These are phyloP conservation scores for Xylaria acuta DNA, from an alignment of 495 filamentous ascomycete species.

Conservation along the genomic window DNA sequence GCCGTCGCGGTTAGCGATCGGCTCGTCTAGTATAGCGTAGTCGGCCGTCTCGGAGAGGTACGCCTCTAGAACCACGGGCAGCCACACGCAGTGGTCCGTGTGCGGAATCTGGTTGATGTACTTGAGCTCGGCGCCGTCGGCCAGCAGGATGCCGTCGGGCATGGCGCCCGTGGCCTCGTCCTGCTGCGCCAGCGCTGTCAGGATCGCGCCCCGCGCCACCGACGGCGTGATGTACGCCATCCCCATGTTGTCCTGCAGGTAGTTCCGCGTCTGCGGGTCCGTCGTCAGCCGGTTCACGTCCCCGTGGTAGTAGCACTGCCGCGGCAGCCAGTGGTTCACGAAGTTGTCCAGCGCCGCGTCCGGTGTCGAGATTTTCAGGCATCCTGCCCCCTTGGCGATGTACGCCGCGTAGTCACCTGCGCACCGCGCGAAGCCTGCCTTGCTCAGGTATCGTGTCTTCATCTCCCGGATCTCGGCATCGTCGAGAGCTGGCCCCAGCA, in stretches of 20 bases:
- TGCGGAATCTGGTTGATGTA: slow-evolving; percentile 67
- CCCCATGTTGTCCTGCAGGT: slow-evolving; percentile 66
- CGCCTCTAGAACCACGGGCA: slow-evolving; percentile 58
- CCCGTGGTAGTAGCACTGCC: slow-evolving; percentile 64
- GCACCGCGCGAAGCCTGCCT: slow-evolving; percentile 52
- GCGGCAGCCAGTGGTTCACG: slow-evolving; percentile 64
- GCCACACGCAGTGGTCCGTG: slow-evolving; percentile 65
- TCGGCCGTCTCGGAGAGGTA: slow-evolving; percentile 62
- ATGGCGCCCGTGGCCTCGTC: slow-evolving; percentile 60
- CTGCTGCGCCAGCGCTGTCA: slow-evolving; percentile 58
- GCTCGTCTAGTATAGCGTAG: slow-evolving; percentile 55
- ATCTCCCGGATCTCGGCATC: slow-evolving; percentile 56
- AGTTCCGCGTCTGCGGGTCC: slow-evolving; percentile 64
- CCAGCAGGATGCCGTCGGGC: slow-evolving; percentile 62
- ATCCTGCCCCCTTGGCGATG: slow-evolving; percentile 56
- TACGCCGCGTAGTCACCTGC: slow-evolving; percentile 55
- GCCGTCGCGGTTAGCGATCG: slow-evolving; percentile 40
- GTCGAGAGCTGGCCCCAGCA: slow-evolving; percentile 61
- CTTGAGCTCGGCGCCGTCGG: slow-evolving; percentile 61
- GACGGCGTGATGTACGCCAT: slow-evolving; percentile 63
- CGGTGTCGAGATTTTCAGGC: slow-evolving; percentile 58
- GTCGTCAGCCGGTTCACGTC: slow-evolving; percentile 64
- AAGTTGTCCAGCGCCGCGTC: slow-evolving; percentile 64
- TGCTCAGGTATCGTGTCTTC: slow-evolving; percentile 56
- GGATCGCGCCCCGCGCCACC: slow-evolving; percentile 53